phyloP scores from a whole-genome alignment of 352 stramenopile species.

The Bremia lactucae region DNA sequence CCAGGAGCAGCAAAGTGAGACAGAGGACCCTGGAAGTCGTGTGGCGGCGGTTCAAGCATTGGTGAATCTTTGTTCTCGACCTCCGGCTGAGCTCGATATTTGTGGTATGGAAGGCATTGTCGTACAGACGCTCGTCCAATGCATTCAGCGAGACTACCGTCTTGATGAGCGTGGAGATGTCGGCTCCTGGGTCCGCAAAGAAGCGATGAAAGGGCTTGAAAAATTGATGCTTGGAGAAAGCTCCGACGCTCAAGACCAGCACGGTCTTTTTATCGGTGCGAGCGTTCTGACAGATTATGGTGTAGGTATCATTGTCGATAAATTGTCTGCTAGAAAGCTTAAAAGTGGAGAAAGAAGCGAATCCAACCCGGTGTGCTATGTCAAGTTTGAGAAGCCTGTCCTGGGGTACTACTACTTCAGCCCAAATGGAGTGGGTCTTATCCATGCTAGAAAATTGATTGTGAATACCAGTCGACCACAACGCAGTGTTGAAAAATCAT shows the following conservation, averaged over 20 bases:
- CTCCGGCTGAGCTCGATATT: constrained; percentile 31
- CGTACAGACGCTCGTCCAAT: constrained; percentile 74
- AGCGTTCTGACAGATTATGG: constrained; percentile 31
- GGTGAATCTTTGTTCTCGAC: constrained; percentile 70
- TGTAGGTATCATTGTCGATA: constrained; percentile 28
- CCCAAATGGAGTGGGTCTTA: constrained; percentile 37
- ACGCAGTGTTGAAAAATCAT: constrained; percentile 8
- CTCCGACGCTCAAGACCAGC: constrained; percentile 20
- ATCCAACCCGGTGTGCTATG: constrained; percentile 32
- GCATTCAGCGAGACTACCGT: constrained; percentile 90
- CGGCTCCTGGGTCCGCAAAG: constrained; percentile 94
- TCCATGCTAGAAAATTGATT: constrained; percentile 27
- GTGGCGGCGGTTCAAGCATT: constrained; percentile 90
- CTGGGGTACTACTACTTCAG: constrained; percentile 70
- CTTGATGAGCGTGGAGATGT: constrained; percentile 96
- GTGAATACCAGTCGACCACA: not conserved
- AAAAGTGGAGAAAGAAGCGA: constrained; percentile 13
- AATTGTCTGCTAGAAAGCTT: constrained; percentile 22
- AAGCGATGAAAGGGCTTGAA: constrained; percentile 88
- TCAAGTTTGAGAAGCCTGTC: constrained; percentile 50
- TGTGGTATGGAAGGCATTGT: constrained; percentile 43
- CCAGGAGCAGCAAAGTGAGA: constrained; percentile 40
- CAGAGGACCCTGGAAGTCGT: constrained; percentile 91
- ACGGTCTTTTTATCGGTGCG: constrained; percentile 25
- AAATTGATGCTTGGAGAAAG: constrained; percentile 47